Percentiles rank a stretch among this genome's conserved stretches.
These are phyloP conservation scores for Pseudomassariella vexata DNA, from an alignment of 2,329 filamentous ascomycete species.

Conservation along the genomic window DNA sequence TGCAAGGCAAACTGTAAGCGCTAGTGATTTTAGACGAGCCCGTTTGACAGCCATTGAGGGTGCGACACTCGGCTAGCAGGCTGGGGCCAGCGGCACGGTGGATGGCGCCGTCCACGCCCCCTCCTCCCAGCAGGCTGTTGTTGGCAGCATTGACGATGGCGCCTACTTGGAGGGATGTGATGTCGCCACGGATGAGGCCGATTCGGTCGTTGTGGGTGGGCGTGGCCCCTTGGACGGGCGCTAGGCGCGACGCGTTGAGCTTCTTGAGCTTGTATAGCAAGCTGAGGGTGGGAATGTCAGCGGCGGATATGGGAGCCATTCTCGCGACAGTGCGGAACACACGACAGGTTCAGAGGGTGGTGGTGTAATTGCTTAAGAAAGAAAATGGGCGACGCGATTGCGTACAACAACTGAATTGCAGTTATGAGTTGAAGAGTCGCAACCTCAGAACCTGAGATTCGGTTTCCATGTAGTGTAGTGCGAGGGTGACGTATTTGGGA, in stretches of 20 bases:
- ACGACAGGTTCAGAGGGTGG: slow-evolving; percentile 1
- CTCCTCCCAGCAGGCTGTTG: slow-evolving; percentile 68
- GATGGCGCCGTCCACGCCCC: slow-evolving; percentile 87
- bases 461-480: too few relatives aligned
- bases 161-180: slow-evolving; percentile 72
- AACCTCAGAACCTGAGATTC: too few relatives aligned
- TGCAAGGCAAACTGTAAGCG: slow-evolving; percentile 70
- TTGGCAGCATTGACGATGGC: slow-evolving; percentile 96
- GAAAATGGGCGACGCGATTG: too few relatives aligned
- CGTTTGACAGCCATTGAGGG: slow-evolving; percentile 65
- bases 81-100: slow-evolving; percentile 71
- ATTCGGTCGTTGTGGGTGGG: slow-evolving; percentile 61
- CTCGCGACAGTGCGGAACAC: slow-evolving; percentile 16
- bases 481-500: too few relatives aligned
- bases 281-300: slow-evolving; percentile 57
- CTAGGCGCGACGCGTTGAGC: slow-evolving; percentile 27
- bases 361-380: too few relatives aligned
- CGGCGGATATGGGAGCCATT: slow-evolving; percentile 35
- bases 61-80: slow-evolving; percentile 66
- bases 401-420: too few relatives aligned
- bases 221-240: slow-evolving; percentile 15
- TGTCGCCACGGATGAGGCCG: slow-evolving; percentile 67
- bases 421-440: too few relatives aligned
- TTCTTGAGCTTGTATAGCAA: slow-evolving; percentile 58
- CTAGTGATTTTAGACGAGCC: slow-evolving; percentile 78